Evolutionary conservation across 2,329 filamentous ascomycete genomes (phyloP).

Genomic region (Pleurostoma richardsiae): DNA sequence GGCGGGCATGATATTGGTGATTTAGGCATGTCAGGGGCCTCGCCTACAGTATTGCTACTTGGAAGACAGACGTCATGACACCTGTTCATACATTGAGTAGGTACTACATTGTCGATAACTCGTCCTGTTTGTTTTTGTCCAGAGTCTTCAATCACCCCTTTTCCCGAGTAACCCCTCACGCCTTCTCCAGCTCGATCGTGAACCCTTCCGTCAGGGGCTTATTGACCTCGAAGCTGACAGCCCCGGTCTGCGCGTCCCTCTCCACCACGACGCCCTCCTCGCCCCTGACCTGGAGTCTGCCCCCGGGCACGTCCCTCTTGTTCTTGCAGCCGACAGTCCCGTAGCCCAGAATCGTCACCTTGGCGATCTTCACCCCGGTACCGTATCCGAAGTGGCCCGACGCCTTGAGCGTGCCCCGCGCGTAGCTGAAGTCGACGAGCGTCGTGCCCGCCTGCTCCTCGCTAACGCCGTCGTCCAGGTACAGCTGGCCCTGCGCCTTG

Average conservation of each 20-base stretch:
- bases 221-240: slow-evolving; percentile 4
- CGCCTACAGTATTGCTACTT: too few species aligned
- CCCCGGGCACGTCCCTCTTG: background rate
- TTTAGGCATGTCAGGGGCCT: too few species aligned
- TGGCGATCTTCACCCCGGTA: slow-evolving; percentile 35
- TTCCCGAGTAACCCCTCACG: background rate
- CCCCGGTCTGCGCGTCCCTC: slow-evolving; percentile 3
- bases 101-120: too few species aligned
- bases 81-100: too few species aligned
- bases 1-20: too few species aligned
- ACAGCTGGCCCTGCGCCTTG: slow-evolving; percentile 61
- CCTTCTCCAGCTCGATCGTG: slow-evolving; percentile 2
- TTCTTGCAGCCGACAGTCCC: background rate
- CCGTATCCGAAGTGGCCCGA: slow-evolving; percentile 50
- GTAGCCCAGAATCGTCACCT: slow-evolving; percentile 43
- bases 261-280: background rate
- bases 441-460: slow-evolving; percentile 53
- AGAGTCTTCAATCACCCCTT: too few species aligned
- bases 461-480: slow-evolving; percentile 72
- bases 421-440: slow-evolving; percentile 56
- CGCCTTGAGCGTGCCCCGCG: slow-evolving; percentile 42
- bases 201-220: slow-evolving; percentile 3
- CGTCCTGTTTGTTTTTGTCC: too few species aligned
- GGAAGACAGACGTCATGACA: too few species aligned
- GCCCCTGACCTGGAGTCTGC: background rate